A percentile compares a stretch with the other conserved stretches of the same genome.
phyloP scores from a whole-genome alignment of 495 filamentous ascomycete species.

The Melanomma pulvis-pyrius region DNA sequence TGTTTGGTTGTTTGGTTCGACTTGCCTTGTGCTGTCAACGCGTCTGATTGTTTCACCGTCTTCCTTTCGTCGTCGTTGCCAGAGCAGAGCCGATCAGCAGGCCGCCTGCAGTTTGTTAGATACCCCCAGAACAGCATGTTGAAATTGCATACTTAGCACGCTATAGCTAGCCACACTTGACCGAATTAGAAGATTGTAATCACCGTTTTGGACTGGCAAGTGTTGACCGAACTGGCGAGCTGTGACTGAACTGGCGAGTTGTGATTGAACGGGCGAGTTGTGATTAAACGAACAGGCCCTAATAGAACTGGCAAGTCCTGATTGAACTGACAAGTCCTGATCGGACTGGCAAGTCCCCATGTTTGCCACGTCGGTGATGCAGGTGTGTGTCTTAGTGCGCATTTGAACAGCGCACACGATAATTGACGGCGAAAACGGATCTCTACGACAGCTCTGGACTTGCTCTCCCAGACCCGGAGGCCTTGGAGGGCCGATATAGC shows the following conservation, averaged over 20 bases:
- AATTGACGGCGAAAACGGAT: neutral
- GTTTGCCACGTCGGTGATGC: neutral
- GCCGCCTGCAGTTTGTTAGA: neutral
- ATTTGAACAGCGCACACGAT: neutral
- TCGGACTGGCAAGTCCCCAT: no score
- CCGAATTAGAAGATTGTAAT: slow-evolving; percentile 19
- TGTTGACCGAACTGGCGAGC: neutral
- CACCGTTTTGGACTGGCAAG: neutral
- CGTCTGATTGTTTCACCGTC: neutral
- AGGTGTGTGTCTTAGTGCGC: neutral
- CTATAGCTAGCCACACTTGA: neutral
- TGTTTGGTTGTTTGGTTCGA: neutral
- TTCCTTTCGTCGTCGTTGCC: neutral
- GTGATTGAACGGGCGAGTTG: no score
- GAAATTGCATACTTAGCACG: slow-evolving; percentile 9
- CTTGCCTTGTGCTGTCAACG: no score
- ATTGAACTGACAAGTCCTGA: no score
- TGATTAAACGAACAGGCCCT: no score
- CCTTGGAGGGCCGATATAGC: no score
- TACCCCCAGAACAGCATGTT: slow-evolving; percentile 8
- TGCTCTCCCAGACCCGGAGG: no score
- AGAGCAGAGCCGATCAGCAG: neutral
- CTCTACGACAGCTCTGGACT: neutral
- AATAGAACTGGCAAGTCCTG: no score
- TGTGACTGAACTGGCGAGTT: no score